Conservation (phyloP, 805 yeast species). For the Saturnispora bothae region DNA sequence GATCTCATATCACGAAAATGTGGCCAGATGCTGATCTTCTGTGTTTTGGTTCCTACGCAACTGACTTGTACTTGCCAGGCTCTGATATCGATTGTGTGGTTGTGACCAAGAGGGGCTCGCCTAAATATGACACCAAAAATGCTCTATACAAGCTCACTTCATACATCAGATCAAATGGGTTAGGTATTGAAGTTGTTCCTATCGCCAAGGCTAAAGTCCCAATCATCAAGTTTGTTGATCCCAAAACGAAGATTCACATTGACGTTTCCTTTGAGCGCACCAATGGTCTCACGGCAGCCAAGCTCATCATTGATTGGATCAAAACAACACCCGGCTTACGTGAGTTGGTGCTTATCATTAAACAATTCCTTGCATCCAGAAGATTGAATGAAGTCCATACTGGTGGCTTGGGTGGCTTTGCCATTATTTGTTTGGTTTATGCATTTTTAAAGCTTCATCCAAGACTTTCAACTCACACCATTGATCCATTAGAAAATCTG, state of each 20-base stretch:
- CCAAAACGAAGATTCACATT: constrained; percentile 56
- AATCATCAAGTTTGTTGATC: constrained; percentile 81
- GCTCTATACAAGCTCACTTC: constrained; percentile 65
- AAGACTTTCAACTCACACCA: constrained; percentile 52
- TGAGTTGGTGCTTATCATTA: constrained; percentile 70
- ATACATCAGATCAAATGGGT: constrained; percentile 44
- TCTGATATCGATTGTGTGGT: constrained; percentile 94
- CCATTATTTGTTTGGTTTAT: constrained; percentile 79
- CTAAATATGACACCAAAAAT: constrained; percentile 51
- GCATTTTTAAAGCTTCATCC: constrained; percentile 77
- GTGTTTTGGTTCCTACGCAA: constrained; percentile 91
- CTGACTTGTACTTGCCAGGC: constrained; percentile 86
- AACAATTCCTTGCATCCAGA: constrained; percentile 75
- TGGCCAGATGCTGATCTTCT: constrained; percentile 77
- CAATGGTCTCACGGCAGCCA: constrained; percentile 78
- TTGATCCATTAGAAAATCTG: constrained; percentile 60
- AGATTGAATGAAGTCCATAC: constrained; percentile 75
- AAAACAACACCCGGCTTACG: constrained; percentile 64
- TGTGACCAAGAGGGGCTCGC: constrained; percentile 41
- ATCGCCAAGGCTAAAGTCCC: constrained; percentile 90
- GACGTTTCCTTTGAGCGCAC: constrained; percentile 85
- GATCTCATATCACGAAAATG: constrained; percentile 36
- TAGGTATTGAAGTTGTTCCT: constrained; percentile 71
- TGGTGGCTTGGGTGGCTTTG: constrained; percentile 93
- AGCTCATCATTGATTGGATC: constrained; percentile 66